Conservation (phyloP, 208 protist species). For the Jaenimonas drosophilae region DNA sequence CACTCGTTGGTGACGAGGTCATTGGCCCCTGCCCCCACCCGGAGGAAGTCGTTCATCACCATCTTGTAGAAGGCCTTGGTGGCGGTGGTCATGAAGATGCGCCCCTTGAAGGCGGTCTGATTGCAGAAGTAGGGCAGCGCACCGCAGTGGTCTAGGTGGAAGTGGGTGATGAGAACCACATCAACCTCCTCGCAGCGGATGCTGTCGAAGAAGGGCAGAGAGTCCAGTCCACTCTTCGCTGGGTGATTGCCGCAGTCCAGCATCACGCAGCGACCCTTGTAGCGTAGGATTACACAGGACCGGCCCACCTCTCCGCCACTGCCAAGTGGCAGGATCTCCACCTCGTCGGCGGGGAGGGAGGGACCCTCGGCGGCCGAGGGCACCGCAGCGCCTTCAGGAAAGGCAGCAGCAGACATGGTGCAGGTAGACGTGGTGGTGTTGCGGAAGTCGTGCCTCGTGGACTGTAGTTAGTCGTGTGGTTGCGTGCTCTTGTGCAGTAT, state of each 20-base stretch:
- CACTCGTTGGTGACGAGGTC: constrained; percentile 93
- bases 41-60: constrained; percentile 95
- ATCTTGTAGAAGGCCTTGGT: constrained; percentile 97
- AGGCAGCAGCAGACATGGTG: no score
- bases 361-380: not conserved
- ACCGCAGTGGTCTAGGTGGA: constrained; percentile 97
- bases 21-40: constrained; percentile 75
- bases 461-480: no score
- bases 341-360: constrained; percentile 31
- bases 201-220: constrained; percentile 97
- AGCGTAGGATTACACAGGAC: constrained; percentile 94
- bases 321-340: constrained; percentile 95
- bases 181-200: constrained; percentile 92
- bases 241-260: constrained; percentile 99
- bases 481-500: no score
- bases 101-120: constrained; percentile 93
- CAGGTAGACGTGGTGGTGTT: no score
- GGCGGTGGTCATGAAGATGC: constrained; percentile 97
- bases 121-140: constrained; percentile 95
- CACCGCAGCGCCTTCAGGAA: no score
- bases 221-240: constrained; percentile 89
- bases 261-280: constrained; percentile 96
- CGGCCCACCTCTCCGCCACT: constrained; percentile 96
- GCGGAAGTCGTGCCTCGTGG: no score
- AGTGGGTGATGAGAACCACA: constrained; percentile 95